Conservation (phyloP, 2,329 filamentous ascomycete species). For the Didymella pomorum region DNA sequence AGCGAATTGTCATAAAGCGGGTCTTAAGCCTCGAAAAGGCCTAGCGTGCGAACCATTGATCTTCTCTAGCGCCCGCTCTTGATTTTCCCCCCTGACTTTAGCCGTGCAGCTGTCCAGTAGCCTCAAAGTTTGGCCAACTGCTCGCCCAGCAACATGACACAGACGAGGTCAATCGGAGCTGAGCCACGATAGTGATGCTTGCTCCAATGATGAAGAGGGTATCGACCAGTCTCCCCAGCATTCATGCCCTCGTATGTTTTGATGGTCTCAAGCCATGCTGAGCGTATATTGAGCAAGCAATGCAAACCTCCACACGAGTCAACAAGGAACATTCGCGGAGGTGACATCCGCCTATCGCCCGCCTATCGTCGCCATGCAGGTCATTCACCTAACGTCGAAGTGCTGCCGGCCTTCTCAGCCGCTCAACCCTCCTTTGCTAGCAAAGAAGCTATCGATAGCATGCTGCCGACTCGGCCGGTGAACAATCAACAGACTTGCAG, state of each 20-base stretch:
- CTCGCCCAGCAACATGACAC: constrained; percentile 16
- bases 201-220: neutral
- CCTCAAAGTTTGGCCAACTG: constrained; percentile 13
- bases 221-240: neutral
- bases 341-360: neutral
- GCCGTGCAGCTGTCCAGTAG: constrained; percentile 7
- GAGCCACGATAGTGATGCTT: neutral
- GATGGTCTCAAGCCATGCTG: neutral
- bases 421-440: neutral
- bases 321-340: neutral
- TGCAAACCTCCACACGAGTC: neutral
- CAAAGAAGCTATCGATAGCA: constrained; percentile 6
- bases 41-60: constrained; percentile 13
- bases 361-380: constrained; percentile 1
- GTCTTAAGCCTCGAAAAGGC: neutral
- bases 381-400: constrained; percentile 2
- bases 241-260: neutral
- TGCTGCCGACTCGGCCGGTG: constrained; percentile 5
- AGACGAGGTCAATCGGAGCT: neutral
- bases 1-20: constrained; percentile 5
- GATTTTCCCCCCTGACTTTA: constrained; percentile 12
- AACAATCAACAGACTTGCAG: constrained; percentile 3
- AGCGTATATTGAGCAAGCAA: neutral
- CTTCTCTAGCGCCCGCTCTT: constrained; percentile 11
- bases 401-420: neutral